Percentiles rank a stretch among this genome's conserved stretches.
These are phyloP conservation scores for Firmiana major DNA, from an alignment of 345 rosid genomes.

Conservation along the genomic window DNA sequence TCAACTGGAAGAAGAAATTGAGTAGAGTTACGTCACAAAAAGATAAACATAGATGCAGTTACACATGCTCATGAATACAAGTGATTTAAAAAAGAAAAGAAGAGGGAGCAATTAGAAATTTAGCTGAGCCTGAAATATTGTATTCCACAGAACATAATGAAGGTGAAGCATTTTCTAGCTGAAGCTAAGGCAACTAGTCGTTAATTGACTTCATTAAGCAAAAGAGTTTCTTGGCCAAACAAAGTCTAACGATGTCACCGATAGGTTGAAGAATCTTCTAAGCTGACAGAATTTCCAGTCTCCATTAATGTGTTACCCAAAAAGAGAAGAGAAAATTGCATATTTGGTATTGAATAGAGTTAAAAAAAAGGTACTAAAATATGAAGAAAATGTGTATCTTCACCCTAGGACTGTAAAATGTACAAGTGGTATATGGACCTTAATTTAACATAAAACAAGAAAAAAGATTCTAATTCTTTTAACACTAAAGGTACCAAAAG, in stretches of 20 bases:
- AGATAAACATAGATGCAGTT: not conserved
- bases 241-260: not conserved
- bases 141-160: not conserved
- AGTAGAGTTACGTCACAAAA: not conserved
- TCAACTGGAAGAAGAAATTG: slow-evolving; percentile 48
- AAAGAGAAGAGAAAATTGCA: not conserved
- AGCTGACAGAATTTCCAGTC: not conserved
- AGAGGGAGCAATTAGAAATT: not conserved
- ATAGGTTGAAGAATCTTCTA: not conserved
- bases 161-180: not conserved
- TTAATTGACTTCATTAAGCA: not conserved
- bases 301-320: not conserved
- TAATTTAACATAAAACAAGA: slow-evolving; percentile 5
- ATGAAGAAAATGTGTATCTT: not conserved
- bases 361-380: not conserved
- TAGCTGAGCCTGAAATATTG: not conserved
- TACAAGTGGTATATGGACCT: not conserved
- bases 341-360: not conserved
- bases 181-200: not conserved
- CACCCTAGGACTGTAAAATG: not conserved
- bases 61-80: not conserved
- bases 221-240: not conserved
- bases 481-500: not conserved
- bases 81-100: not conserved
- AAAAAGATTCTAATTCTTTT: not conserved